phyloP scores from a whole-genome alignment of 2,329 filamentous ascomycete genomes.

The Elsinoe ampelina region DNA sequence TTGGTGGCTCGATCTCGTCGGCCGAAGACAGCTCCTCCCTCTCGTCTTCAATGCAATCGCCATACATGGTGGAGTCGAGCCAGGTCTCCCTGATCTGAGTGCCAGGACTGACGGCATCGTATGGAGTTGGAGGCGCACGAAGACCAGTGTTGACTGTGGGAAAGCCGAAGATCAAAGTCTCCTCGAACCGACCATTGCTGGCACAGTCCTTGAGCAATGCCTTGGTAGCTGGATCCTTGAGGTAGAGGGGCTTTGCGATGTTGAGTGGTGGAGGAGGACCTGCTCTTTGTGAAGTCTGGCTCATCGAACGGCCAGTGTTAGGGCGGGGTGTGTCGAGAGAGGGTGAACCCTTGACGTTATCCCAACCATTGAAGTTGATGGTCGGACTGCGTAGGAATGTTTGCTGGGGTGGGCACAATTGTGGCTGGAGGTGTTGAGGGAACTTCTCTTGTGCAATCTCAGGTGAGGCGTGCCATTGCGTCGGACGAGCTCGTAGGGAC shows the following conservation, averaged over 20 bases:
- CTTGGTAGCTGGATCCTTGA: constrained; percentile 9
- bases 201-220: constrained; percentile 10
- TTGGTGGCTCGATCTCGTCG: constrained; percentile 9
- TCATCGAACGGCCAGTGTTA: constrained; percentile 3
- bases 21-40: constrained; percentile 8
- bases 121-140: neutral
- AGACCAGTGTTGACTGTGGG: constrained; percentile 33
- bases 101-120: constrained; percentile 11
- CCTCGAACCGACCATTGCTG: constrained; percentile 56
- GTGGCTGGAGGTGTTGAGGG: constrained; percentile 7
- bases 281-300: constrained; percentile 6
- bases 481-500: neutral
- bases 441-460: constrained; percentile 2
- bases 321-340: neutral
- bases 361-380: neutral
- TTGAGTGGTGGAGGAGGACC: constrained; percentile 4
- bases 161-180: constrained; percentile 89
- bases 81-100: constrained; percentile 11
- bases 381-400: constrained; percentile 11
- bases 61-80: constrained; percentile 7
- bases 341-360: neutral
- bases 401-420: neutral
- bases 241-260: constrained; percentile 9
- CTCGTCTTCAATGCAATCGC: constrained; percentile 13
- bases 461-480: constrained; percentile 1